Percentiles rank a stretch among this genome's conserved stretches.
phyloP scores from a whole-genome alignment of 495 filamentous ascomycete genomes.

The Penicillium atrosanguineum region DNA sequence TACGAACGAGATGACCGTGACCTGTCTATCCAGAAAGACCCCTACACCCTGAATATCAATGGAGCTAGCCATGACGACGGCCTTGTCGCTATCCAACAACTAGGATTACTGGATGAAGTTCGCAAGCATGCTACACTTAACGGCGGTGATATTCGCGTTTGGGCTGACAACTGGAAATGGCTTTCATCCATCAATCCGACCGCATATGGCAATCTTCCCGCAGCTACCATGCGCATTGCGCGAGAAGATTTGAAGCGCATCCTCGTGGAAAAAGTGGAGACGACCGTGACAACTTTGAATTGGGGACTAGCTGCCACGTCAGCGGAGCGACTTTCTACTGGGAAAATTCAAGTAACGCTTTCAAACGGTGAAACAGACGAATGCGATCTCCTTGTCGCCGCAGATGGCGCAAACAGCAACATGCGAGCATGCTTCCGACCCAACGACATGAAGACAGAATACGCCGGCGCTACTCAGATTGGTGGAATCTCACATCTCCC shows the following conservation, averaged over 20 bases:
- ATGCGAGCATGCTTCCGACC: slow-evolving; percentile 8
- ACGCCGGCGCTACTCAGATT: slow-evolving; percentile 11
- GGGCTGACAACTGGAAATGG: slow-evolving; percentile 10
- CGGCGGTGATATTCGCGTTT: slow-evolving; percentile 8
- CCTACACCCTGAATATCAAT: slow-evolving; percentile 7
- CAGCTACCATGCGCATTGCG: slow-evolving; percentile 9
- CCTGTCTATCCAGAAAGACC: slow-evolving; percentile 4
- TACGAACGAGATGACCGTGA: slow-evolving; percentile 3
- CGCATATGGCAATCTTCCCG: slow-evolving; percentile 5
- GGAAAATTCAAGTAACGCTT: slow-evolving; percentile 3
- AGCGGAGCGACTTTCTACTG: not conserved
- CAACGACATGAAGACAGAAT: slow-evolving; percentile 5
- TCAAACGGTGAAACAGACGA: not conserved
- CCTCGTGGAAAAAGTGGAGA: slow-evolving; percentile 1
- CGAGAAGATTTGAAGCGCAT: slow-evolving; percentile 8
- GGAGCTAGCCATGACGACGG: slow-evolving; percentile 5
- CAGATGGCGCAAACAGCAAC: slow-evolving; percentile 7
- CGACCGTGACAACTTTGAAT: not conserved
- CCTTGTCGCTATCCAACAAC: slow-evolving; percentile 7
- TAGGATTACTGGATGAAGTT: slow-evolving; percentile 8
- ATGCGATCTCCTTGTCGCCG: slow-evolving; percentile 13
- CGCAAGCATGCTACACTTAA: slow-evolving; percentile 7
- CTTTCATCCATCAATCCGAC: slow-evolving; percentile 12
- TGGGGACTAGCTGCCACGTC: slow-evolving; percentile 1
- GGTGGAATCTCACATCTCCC: slow-evolving; percentile 8